A percentile compares a stretch with the other conserved stretches of the same genome.
phyloP scores from a whole-genome alignment of 495 filamentous ascomycete species.

The Annulohypoxylon stygium region DNA sequence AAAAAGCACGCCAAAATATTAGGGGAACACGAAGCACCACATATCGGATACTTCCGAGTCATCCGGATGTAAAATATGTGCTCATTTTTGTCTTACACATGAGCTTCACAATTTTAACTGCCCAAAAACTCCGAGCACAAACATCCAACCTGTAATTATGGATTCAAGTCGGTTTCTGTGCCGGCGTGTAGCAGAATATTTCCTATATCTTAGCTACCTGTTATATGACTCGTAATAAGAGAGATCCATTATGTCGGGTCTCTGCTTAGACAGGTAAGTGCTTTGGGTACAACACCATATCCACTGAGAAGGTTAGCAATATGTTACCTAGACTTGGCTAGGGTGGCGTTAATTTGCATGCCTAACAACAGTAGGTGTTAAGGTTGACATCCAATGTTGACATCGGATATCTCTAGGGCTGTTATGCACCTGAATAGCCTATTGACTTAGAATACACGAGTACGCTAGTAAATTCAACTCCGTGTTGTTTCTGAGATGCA shows the following conservation, averaged over 20 bases:
- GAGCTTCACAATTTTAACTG: background rate
- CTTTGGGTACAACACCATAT: background rate
- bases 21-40: background rate
- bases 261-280: background rate
- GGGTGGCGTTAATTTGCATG: background rate
- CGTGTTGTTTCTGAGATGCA: background rate
- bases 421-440: background rate
- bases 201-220: background rate
- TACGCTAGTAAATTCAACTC: background rate
- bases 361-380: background rate
- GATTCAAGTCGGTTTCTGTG: background rate
- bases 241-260: background rate
- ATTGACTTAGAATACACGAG: background rate
- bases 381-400: too few relatives aligned
- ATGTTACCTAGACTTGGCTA: background rate
- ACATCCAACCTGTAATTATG: background rate
- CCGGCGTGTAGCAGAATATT: background rate
- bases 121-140: background rate
- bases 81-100: background rate
- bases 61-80: slow-evolving; percentile 18
- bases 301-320: background rate
- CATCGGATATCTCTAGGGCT: too few relatives aligned
- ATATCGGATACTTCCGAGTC: slow-evolving; percentile 21
- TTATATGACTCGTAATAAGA: background rate
- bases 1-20: background rate